Conservation (phyloP, 805 yeast genomes). For the Kluyveromyces nonfermentans region DNA sequence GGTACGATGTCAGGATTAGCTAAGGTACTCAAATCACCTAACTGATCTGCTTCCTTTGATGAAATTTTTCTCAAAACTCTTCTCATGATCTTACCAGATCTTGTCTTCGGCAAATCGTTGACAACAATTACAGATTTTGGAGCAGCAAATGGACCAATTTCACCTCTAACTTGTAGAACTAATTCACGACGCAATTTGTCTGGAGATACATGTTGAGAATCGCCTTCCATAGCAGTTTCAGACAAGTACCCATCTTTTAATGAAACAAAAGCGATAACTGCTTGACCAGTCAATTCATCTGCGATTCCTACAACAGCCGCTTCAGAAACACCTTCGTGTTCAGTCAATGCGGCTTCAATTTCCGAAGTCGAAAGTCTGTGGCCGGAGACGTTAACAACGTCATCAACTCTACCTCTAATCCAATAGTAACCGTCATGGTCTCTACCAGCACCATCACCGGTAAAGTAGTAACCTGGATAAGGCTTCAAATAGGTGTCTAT, state of each 20-base stretch:
- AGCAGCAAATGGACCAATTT: slow-evolving; percentile 85
- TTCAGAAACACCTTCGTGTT: slow-evolving; percentile 76
- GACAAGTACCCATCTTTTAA: slow-evolving; percentile 45
- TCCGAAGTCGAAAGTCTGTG: slow-evolving; percentile 98
- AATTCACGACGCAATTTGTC: slow-evolving; percentile 57
- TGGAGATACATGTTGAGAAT: slow-evolving; percentile 23
- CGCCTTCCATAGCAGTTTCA: slow-evolving; percentile 25
- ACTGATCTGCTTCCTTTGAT: slow-evolving; percentile 82
- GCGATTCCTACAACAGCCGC: slow-evolving; percentile 94
- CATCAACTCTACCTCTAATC: slow-evolving; percentile 98
- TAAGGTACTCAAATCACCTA: slow-evolving; percentile 87
- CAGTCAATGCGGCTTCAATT: slow-evolving; percentile 84
- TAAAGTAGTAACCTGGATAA: slow-evolving; percentile 87
- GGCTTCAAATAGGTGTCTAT: slow-evolving; percentile 89
- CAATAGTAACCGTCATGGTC: slow-evolving; percentile 95
- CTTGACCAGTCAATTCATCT: slow-evolving; percentile 96
- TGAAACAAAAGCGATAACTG: slow-evolving; percentile 89
- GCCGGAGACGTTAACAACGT: slow-evolving; percentile 95
- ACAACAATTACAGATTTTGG: slow-evolving; percentile 58
- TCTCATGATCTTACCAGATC: slow-evolving; percentile 98
- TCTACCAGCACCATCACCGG: slow-evolving; percentile 98
- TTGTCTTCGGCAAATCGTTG: slow-evolving; percentile 91
- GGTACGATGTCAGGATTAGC: slow-evolving; percentile 81
- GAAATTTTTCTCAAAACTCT: slow-evolving; percentile 90
- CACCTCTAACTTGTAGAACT: slow-evolving; percentile 80